These are phyloP conservation scores for Papiliotrema flavescens DNA, from an alignment of 1,284 basidiomycete genomes.

Conservation along the genomic window DNA sequence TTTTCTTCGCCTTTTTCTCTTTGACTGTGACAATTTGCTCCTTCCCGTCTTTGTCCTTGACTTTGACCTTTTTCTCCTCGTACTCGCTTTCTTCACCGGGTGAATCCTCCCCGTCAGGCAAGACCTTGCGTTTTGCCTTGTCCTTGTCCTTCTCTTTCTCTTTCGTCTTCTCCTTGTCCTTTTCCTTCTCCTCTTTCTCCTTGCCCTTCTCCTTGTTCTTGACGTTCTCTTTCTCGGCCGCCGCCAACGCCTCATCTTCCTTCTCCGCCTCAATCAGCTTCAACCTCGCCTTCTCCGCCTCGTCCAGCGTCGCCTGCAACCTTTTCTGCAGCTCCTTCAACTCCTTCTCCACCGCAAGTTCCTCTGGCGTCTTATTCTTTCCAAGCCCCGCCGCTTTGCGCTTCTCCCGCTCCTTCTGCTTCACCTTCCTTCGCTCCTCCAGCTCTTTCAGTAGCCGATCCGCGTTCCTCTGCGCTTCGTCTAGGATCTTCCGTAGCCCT, in stretches of 20 bases:
- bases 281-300: not conserved
- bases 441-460: too few species aligned
- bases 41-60: not conserved
- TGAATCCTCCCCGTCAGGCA: not conserved
- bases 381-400: not conserved
- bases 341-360: not conserved
- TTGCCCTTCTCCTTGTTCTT: conserved; percentile 3
- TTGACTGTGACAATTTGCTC: not conserved
- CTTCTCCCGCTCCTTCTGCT: not conserved
- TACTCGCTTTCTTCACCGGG: not conserved
- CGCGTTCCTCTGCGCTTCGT: too few species aligned
- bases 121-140: not conserved
- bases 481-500: too few species aligned
- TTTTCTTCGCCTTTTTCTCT: not conserved
- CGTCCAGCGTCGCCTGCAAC: not conserved
- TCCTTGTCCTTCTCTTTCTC: not conserved
- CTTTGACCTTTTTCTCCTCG: not conserved
- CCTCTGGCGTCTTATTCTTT: not conserved
- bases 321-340: not conserved
- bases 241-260: not conserved
- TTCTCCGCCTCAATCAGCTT: not conserved
- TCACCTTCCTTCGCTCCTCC: not conserved
- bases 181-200: not conserved
- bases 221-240: not conserved
- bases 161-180: not conserved